Evolutionary conservation across 306 rosid species (phyloP).

Genomic region (Alnus rubra): DNA sequence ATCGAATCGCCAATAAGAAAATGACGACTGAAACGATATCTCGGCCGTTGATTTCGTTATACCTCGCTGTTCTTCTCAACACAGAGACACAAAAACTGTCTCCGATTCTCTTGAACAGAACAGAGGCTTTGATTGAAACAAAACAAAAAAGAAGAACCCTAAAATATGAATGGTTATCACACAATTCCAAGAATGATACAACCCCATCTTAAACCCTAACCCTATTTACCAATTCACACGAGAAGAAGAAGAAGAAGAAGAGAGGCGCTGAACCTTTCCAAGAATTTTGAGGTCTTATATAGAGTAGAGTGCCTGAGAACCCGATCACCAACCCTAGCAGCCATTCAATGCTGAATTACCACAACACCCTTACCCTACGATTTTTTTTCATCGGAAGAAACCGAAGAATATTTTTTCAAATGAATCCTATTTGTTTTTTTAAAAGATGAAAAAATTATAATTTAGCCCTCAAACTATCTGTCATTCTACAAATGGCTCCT

Average conservation of each 20-base stretch:
- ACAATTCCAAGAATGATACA: background rate
- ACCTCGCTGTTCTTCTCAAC: slow-evolving; percentile 46
- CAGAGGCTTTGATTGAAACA: background rate
- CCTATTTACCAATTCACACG: background rate
- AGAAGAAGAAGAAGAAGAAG: background rate
- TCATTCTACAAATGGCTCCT: no score
- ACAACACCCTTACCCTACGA: no score
- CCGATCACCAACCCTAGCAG: slow-evolving; percentile 9
- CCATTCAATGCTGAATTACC: background rate
- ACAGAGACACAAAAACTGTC: slow-evolving; percentile 37
- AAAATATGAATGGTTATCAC: background rate
- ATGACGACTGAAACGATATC: slow-evolving; percentile 91
- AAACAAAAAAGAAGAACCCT: background rate
- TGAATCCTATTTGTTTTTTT: no score
- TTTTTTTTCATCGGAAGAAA: no score
- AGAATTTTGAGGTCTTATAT: background rate
- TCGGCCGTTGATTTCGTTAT: slow-evolving; percentile 51
- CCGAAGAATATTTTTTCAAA: no score
- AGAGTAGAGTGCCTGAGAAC: slow-evolving; percentile 4
- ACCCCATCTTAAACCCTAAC: background rate
- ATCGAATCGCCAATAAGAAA: slow-evolving; percentile 60
- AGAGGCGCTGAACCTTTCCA: background rate
- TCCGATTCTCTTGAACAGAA: background rate
- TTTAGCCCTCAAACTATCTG: no score
- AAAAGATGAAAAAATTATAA: no score